Base-by-base conservation (phyloP, 352 stramenopile genomes). In the Aphanomyces euteiches region DNA sequence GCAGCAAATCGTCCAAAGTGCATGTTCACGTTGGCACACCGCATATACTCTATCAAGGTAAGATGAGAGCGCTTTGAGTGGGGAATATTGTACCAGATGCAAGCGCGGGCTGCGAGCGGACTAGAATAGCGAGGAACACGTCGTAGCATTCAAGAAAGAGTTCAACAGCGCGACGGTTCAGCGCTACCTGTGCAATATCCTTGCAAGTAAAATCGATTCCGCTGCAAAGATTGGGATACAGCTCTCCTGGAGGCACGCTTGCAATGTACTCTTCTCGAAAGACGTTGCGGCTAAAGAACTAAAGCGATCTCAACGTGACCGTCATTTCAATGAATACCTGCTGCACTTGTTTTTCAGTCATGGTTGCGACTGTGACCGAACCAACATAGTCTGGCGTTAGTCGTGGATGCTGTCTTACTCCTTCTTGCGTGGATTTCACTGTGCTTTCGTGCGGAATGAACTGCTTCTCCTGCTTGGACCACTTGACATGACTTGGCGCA, bases 111-210 rank as follows among this genome's bases (percentile, higher is more conserved):
- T 70, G 64, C 28, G 48, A 17, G 10, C 19, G 36, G n/a, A 40
- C 39, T 8, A 61, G 10, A 5, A 61, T 13, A 3, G 34, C 15
- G 39, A 70, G 64, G 47, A 54, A 56, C 13, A 61, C 15, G 15
- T 70, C 43, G 19, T 63, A 63, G 39, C 64, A 70, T 13, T 61
- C 15, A 21, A 70, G 37, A 53, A 70, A 70, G 15, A 70, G 54
- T 15, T 70, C 64, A 43, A 70, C 6, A 7, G 64, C 64, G 15
- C 15, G 12, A 7, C 47, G 48, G 40, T 70, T 61, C 4, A 7
- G 12, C 19, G 64, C 64, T 10, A 70, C 17, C 10, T 8, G n/a
- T 17, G 5, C 39, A 10, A 61, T 15, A 34, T 70, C 64, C 4
- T 28, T 39, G 5, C 36, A 13, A 37, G 17, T 61, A 7, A 59